phyloP scores from a whole-genome alignment of 179 eudicot genomes.

The Gypsophila paniculata region DNA sequence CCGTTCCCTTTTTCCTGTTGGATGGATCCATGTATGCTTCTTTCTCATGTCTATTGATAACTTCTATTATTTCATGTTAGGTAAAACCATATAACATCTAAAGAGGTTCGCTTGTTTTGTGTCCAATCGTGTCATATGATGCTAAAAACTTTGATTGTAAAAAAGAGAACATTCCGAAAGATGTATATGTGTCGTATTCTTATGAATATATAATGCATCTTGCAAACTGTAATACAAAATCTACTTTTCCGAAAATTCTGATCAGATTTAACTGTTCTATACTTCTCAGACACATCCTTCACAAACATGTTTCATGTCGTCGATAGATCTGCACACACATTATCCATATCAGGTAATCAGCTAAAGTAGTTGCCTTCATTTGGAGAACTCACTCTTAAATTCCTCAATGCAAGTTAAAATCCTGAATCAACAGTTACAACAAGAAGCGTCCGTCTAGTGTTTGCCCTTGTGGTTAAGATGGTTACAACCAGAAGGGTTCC shows the following conservation, averaged over 20 bases:
- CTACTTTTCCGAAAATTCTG: neutral
- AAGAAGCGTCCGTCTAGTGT: neutral
- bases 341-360: slow-evolving; percentile 61
- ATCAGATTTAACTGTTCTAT: slow-evolving; percentile 15
- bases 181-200: neutral
- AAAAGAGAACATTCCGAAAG: neutral
- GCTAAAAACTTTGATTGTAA: neutral
- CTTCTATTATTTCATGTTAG: neutral
- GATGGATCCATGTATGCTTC: slow-evolving; percentile 78
- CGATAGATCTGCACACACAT: slow-evolving; percentile 74
- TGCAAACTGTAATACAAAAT: neutral
- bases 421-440: neutral
- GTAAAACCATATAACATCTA: too few relatives aligned
- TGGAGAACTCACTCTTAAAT: neutral
- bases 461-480: neutral
- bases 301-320: slow-evolving; percentile 83
- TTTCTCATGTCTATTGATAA: slow-evolving; percentile 1
- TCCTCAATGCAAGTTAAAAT: neutral
- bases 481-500: neutral
- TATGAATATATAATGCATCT: neutral
- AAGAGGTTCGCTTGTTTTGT: neutral
- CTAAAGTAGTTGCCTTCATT: neutral
- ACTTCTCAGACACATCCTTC: slow-evolving; percentile 72
- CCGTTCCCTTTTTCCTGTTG: slow-evolving; percentile 60
- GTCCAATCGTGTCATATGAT: neutral